phyloP scores from a whole-genome alignment of 2,329 filamentous ascomycete species.

The Daldinia sp. region DNA sequence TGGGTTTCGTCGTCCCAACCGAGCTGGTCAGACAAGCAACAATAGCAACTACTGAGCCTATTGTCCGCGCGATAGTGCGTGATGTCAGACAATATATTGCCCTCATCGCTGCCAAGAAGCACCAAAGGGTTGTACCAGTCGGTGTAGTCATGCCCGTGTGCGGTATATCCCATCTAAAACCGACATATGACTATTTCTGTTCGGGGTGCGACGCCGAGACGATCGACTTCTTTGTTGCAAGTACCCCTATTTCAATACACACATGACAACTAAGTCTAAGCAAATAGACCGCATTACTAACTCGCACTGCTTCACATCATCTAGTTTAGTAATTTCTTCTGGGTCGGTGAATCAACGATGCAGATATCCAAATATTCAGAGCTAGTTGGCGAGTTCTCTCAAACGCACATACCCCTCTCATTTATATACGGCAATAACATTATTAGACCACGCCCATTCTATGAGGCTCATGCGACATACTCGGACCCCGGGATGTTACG shows the following conservation, averaged over 20 bases:
- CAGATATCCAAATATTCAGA: constrained; percentile 16
- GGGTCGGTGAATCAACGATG: constrained; percentile 23
- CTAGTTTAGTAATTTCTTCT: constrained; percentile 41
- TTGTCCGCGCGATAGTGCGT: constrained; percentile 46
- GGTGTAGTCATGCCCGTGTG: constrained; percentile 25
- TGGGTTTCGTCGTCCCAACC: constrained; percentile 46
- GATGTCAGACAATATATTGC: constrained; percentile 50
- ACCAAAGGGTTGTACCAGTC: constrained; percentile 38
- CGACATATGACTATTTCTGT: constrained; percentile 41
- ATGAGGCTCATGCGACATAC: constrained; percentile 69
- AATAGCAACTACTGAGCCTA: constrained; percentile 32
- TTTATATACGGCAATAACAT: constrained; percentile 71
- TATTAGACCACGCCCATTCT: constrained; percentile 64
- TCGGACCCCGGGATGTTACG: constrained; percentile 63
- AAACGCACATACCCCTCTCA: constrained; percentile 60
- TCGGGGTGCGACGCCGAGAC: constrained; percentile 34
- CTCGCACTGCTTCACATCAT: background rate
- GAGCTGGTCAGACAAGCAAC: constrained; percentile 35
- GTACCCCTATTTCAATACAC: constrained; percentile 6
- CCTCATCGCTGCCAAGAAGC: constrained; percentile 18
- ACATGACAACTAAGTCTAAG: background rate
- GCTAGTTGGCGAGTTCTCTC: constrained; percentile 22
- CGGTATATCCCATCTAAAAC: constrained; percentile 1
- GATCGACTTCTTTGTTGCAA: constrained; percentile 42
- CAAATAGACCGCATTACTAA: background rate